Percentiles rank a stretch among this genome's conserved stretches.
phyloP scores from a whole-genome alignment of 1,284 basidiomycete species.

The Phellinidium pouzarii region DNA sequence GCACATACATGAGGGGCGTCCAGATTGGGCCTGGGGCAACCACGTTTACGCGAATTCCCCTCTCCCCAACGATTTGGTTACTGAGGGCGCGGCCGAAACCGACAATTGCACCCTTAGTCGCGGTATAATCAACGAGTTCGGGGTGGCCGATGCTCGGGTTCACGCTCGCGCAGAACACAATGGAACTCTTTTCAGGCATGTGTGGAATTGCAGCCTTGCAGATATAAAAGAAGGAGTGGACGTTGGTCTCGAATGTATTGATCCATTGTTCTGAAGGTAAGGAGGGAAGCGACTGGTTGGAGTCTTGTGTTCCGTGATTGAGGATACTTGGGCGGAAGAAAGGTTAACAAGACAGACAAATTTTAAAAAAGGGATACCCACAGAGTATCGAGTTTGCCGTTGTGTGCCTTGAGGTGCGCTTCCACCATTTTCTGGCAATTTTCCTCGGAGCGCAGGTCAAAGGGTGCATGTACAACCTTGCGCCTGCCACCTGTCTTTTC shows the following conservation, averaged over 20 bases:
- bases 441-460: slow-evolving; percentile 39
- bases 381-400: slow-evolving; percentile 38
- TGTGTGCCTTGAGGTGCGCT: slow-evolving; percentile 35
- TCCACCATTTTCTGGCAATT: slow-evolving; percentile 38
- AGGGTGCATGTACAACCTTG: slow-evolving; percentile 35
- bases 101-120: slow-evolving; percentile 50
- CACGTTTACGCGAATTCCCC: slow-evolving; percentile 44
- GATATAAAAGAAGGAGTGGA: slow-evolving; percentile 49
- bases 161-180: slow-evolving; percentile 46
- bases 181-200: slow-evolving; percentile 32
- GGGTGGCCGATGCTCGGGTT: slow-evolving; percentile 48
- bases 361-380: slow-evolving; percentile 21
- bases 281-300: slow-evolving; percentile 37
- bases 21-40: slow-evolving; percentile 48
- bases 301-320: slow-evolving; percentile 48
- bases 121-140: slow-evolving; percentile 47
- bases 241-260: slow-evolving; percentile 43
- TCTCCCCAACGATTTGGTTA: slow-evolving; percentile 48
- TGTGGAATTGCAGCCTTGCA: slow-evolving; percentile 39
- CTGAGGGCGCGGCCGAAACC: slow-evolving; percentile 40
- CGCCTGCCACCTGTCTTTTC: slow-evolving; percentile 34
- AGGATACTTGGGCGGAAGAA: slow-evolving; percentile 32
- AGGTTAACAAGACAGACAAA: slow-evolving; percentile 4
- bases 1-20: slow-evolving; percentile 41
- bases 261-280: slow-evolving; percentile 44